Percentiles rank a stretch among this genome's conserved stretches.
phyloP scores from a whole-genome alignment of 805 yeast species.

The Starmerella powellii region DNA sequence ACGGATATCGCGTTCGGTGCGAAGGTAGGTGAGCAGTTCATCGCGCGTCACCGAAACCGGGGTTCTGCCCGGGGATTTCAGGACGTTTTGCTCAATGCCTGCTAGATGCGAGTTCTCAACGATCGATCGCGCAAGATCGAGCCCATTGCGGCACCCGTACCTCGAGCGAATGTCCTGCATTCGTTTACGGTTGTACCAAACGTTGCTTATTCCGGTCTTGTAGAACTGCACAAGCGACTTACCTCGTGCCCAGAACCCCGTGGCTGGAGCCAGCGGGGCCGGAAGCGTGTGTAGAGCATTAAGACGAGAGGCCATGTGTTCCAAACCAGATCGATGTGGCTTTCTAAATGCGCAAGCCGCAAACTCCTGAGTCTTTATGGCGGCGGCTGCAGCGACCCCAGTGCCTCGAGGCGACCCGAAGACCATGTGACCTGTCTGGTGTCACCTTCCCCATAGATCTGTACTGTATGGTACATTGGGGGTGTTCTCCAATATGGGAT shows the following conservation, averaged over 20 bases:
- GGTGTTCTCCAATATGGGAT: background rate
- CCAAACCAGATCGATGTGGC: too few species aligned
- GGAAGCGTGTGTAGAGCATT: slow-evolving; percentile 28
- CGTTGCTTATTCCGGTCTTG: slow-evolving; percentile 37
- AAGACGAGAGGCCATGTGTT: slow-evolving; percentile 8
- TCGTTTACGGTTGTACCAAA: slow-evolving; percentile 34
- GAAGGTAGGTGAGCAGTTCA: slow-evolving; percentile 39
- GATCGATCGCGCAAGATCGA: slow-evolving; percentile 18
- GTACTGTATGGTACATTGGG: background rate
- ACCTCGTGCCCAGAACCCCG: slow-evolving; percentile 20
- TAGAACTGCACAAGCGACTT: slow-evolving; percentile 31
- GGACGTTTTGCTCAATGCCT: slow-evolving; percentile 4
- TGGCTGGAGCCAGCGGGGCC: slow-evolving; percentile 18
- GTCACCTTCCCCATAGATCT: too few species aligned
- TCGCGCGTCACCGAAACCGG: slow-evolving; percentile 30
- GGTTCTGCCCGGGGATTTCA: background rate
- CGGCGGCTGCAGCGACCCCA: too few species aligned
- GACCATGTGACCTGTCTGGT: too few species aligned
- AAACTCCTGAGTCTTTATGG: too few species aligned
- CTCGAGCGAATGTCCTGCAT: slow-evolving; percentile 13
- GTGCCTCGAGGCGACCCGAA: too few species aligned
- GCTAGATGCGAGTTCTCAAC: slow-evolving; percentile 18
- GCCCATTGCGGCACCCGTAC: slow-evolving; percentile 16
- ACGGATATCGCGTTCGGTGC: slow-evolving; percentile 40
- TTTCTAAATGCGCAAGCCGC: background rate